A percentile compares a stretch with the other conserved stretches of the same genome.
Evolutionary conservation across 441 rosid genomes (phyloP).

Genomic region (Francoa sonchifolia): DNA sequence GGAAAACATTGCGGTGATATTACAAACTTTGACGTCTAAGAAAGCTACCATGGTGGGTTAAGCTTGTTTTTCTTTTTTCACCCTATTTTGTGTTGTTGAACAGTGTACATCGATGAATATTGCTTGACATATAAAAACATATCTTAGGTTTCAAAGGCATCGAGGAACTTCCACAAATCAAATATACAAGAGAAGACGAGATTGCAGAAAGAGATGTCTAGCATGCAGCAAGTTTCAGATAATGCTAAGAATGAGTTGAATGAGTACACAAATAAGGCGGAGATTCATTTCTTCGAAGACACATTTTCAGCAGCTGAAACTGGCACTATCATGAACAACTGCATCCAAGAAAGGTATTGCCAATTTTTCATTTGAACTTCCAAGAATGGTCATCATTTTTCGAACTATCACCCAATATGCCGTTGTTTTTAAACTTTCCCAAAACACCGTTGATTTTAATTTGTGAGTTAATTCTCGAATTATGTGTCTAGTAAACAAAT

Average conservation of each 20-base stretch:
- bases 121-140: constrained; percentile 11
- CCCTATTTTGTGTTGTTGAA: no score
- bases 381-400: no score
- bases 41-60: constrained; percentile 50
- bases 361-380: no score
- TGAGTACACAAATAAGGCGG: constrained; percentile 30
- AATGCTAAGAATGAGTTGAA: constrained; percentile 36
- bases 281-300: constrained; percentile 40
- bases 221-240: constrained; percentile 46
- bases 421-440: neutral
- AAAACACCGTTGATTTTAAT: neutral
- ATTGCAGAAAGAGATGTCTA: constrained; percentile 41
- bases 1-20: constrained; percentile 45
- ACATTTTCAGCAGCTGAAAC: constrained; percentile 53
- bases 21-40: constrained; percentile 47
- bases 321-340: constrained; percentile 33
- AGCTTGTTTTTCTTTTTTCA: neutral
- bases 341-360: constrained; percentile 56
- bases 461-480: neutral
- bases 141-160: constrained; percentile 50
- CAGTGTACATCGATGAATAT: no score
- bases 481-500: neutral
- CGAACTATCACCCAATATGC: no score
- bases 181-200: constrained; percentile 32
- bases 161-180: constrained; percentile 32